Evolutionary conservation across 176 grass and related monocot species (phyloP).

Genomic region (Zoysia japonica): DNA sequence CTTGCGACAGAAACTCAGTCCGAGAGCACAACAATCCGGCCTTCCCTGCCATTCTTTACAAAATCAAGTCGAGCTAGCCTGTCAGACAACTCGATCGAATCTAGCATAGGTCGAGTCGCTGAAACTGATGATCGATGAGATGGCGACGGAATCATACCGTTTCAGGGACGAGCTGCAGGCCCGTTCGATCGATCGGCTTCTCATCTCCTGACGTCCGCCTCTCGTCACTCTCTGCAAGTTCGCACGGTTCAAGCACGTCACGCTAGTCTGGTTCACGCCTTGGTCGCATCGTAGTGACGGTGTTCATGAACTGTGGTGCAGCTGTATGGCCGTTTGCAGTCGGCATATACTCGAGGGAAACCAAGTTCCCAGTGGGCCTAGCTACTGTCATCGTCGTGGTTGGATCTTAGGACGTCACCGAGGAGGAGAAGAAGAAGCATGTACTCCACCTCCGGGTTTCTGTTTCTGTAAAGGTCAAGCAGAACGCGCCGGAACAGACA

Average conservation of each 20-base stretch:
- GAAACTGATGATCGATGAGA: background rate
- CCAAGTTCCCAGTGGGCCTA: background rate
- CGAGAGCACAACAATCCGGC: background rate
- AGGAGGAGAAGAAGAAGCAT: background rate
- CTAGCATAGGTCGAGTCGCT: too few species aligned
- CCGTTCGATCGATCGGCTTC: background rate
- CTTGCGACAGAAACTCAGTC: background rate
- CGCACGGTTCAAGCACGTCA: background rate
- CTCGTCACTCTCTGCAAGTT: background rate
- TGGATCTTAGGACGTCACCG: background rate
- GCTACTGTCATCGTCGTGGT: background rate
- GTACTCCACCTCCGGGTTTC: background rate
- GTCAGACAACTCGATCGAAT: too few species aligned
- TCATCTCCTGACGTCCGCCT: background rate
- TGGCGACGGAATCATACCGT: background rate
- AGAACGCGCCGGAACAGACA: background rate
- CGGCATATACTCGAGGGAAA: background rate
- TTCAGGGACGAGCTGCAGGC: background rate
- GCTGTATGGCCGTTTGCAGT: background rate
- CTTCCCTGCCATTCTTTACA: background rate
- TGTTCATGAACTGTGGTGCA: background rate
- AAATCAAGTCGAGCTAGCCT: background rate
- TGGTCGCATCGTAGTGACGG: background rate
- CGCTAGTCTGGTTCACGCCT: background rate
- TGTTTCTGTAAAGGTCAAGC: background rate